Percentiles rank a stretch among this genome's conserved stretches.
These are phyloP conservation scores for Phytopythium ostracodes DNA, from an alignment of 352 stramenopile genomes.

Conservation along the genomic window DNA sequence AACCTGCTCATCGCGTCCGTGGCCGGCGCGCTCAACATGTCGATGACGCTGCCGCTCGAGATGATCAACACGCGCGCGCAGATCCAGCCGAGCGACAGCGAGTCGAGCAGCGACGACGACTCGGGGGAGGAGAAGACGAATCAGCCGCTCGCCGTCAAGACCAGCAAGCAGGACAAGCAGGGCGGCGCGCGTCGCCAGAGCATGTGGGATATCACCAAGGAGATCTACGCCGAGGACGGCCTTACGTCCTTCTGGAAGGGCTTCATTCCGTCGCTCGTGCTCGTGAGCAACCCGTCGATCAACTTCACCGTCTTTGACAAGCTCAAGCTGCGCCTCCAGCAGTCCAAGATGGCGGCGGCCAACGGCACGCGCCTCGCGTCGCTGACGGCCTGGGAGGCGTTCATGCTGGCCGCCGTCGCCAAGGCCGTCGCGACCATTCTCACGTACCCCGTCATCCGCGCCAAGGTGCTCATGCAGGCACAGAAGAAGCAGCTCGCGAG, in stretches of 20 bases:
- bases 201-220: slow-evolving; percentile 41
- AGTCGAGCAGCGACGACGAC: slow-evolving; percentile 29
- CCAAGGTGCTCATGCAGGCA: slow-evolving; percentile 86
- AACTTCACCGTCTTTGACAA: slow-evolving; percentile 89
- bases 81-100: slow-evolving; percentile 47
- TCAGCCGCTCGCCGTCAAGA: background rate
- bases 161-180: background rate
- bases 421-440: slow-evolving; percentile 82
- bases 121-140: slow-evolving; percentile 21
- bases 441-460: slow-evolving; percentile 88
- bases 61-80: slow-evolving; percentile 87
- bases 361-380: slow-evolving; percentile 34
- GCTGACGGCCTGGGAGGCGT: slow-evolving; percentile 70
- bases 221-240: slow-evolving; percentile 71
- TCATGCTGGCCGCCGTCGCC: slow-evolving; percentile 72
- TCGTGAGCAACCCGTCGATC: slow-evolving; percentile 87
- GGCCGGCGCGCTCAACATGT: slow-evolving; percentile 84
- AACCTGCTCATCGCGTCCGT: slow-evolving; percentile 76
- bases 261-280: slow-evolving; percentile 83
- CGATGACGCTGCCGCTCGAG: slow-evolving; percentile 82
- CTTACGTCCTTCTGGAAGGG: slow-evolving; percentile 84
- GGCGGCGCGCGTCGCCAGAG: slow-evolving; percentile 19
- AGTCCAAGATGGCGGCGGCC: slow-evolving; percentile 40
- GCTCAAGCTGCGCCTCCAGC: slow-evolving; percentile 68
- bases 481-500: slow-evolving; percentile 52